A percentile compares a stretch with the other conserved stretches of the same genome.
Conservation (phyloP, 1,284 basidiomycete genomes). For the Butyriboletus appendiculatus region DNA sequence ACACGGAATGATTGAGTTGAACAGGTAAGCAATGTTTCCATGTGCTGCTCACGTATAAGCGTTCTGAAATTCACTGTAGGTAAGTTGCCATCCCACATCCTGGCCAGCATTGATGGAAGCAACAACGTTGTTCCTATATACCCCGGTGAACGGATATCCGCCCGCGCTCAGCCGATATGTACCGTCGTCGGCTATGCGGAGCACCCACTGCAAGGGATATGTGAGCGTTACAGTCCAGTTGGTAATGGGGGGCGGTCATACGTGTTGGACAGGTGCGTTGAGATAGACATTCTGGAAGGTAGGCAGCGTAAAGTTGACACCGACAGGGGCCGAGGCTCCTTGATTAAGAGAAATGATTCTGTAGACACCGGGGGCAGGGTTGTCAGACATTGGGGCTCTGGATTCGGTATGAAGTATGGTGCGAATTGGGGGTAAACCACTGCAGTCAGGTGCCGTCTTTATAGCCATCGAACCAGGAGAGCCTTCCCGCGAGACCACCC, state of each 20-base stretch:
- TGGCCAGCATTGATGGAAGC: not conserved
- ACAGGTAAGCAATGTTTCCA: too few species aligned
- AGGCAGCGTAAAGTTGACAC: not conserved
- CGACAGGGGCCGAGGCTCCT: not conserved
- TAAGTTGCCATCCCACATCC: not conserved
- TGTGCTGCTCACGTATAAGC: not conserved
- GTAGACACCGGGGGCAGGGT: not conserved
- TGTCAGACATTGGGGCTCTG: not conserved
- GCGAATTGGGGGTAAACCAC: not conserved
- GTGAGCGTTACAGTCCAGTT: not conserved
- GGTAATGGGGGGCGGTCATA: not conserved
- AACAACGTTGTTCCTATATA: accelerated
- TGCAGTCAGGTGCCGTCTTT: not conserved
- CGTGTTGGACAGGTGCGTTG: not conserved
- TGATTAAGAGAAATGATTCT: not conserved
- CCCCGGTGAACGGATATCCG: not conserved
- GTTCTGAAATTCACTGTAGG: accelerated
- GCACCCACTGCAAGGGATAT: not conserved
- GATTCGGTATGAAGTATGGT: not conserved
- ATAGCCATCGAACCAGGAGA: not conserved
- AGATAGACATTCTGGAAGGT: not conserved
- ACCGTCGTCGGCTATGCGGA: too few species aligned
- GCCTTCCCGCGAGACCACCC: too few species aligned
- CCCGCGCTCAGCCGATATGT: not conserved
- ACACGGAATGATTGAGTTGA: not conserved